Percentiles rank a stretch among this genome's conserved stretches.
These are phyloP conservation scores for Sphaerostilbella broomeana DNA, from an alignment of 2,329 filamentous ascomycete genomes.

Conservation along the genomic window DNA sequence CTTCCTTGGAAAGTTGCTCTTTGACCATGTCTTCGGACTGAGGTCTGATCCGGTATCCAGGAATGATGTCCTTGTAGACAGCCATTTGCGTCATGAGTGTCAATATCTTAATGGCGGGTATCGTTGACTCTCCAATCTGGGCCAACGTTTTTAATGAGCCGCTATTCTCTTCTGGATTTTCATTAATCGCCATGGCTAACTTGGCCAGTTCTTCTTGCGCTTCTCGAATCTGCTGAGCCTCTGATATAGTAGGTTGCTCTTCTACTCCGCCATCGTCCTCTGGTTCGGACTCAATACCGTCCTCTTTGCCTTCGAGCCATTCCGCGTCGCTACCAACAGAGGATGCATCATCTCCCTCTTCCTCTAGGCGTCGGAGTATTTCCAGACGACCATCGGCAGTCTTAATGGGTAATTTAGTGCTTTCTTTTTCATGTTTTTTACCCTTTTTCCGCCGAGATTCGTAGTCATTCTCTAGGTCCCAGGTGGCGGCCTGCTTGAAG, in stretches of 20 bases:
- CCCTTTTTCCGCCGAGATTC: constrained; percentile 73
- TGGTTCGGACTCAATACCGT: constrained; percentile 34
- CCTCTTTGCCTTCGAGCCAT: constrained; percentile 57
- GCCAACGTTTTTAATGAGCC: constrained; percentile 71
- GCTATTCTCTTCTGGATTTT: constrained; percentile 87
- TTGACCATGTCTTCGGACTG: constrained; percentile 65
- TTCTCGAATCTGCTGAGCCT: constrained; percentile 71
- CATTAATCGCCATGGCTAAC: constrained; percentile 73
- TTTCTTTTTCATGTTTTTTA: constrained; percentile 66
- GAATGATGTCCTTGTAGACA: constrained; percentile 93
- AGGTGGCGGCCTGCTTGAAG: constrained; percentile 68
- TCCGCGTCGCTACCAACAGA: constrained; percentile 53
- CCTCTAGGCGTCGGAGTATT: constrained; percentile 47
- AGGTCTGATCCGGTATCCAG: constrained; percentile 88
- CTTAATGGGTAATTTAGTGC: constrained; percentile 76
- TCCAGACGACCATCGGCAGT: constrained; percentile 70
- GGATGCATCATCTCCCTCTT: constrained; percentile 52
- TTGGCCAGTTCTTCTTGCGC: constrained; percentile 91
- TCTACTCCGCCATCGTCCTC: constrained; percentile 42
- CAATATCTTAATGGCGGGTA: constrained; percentile 75
- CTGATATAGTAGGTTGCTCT: constrained; percentile 58
- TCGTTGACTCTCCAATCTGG: constrained; percentile 62
- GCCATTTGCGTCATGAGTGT: constrained; percentile 79
- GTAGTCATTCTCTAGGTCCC: constrained; percentile 91
- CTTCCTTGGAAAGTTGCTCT: constrained; percentile 86